Percentiles rank a stretch among this genome's conserved stretches.
These are phyloP conservation scores for Marasmius fiardii DNA, from an alignment of 1,284 basidiomycete species.

Conservation along the genomic window DNA sequence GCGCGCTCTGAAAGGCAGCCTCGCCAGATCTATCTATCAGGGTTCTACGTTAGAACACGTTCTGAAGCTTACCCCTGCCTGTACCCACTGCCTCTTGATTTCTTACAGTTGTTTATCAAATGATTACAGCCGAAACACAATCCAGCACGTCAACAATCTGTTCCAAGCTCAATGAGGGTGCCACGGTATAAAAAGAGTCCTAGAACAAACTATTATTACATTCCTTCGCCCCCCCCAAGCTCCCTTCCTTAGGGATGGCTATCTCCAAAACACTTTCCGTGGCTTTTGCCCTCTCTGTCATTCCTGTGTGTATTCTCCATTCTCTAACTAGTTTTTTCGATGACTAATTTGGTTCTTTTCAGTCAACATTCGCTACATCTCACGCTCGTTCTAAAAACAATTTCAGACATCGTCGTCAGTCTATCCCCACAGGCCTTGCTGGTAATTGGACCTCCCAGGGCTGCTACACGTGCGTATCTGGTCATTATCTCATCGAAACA, in stretches of 20 bases:
- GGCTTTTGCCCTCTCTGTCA: slow-evolving; percentile 29
- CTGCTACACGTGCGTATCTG: slow-evolving; percentile 55
- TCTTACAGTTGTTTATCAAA: too few relatives aligned
- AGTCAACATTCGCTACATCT: slow-evolving; percentile 25
- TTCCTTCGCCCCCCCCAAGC: slow-evolving; percentile 3
- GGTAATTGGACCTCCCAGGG: slow-evolving; percentile 56
- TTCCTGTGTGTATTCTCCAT: slow-evolving; percentile 29
- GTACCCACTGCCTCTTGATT: not conserved
- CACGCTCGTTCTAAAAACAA: slow-evolving; percentile 16
- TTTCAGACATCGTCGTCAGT: slow-evolving; percentile 31
- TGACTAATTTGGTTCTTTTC: slow-evolving; percentile 6
- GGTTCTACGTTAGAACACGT: not conserved
- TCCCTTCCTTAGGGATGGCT: slow-evolving; percentile 21
- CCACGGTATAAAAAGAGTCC: slow-evolving; percentile 10
- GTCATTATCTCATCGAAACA: slow-evolving; percentile 4
- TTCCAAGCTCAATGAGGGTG: not conserved
- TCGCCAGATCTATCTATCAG: not conserved
- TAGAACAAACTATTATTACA: not conserved
- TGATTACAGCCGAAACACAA: not conserved
- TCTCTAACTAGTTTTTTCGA: not conserved
- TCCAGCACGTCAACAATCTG: not conserved
- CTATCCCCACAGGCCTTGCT: slow-evolving; percentile 40
- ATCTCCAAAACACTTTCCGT: slow-evolving; percentile 25
- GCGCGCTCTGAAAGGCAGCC: not conserved
- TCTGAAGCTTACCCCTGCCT: not conserved